Evolutionary conservation across 768 basidiomycete species (phyloP).

Genomic region (Agrocybe chaxingu): DNA sequence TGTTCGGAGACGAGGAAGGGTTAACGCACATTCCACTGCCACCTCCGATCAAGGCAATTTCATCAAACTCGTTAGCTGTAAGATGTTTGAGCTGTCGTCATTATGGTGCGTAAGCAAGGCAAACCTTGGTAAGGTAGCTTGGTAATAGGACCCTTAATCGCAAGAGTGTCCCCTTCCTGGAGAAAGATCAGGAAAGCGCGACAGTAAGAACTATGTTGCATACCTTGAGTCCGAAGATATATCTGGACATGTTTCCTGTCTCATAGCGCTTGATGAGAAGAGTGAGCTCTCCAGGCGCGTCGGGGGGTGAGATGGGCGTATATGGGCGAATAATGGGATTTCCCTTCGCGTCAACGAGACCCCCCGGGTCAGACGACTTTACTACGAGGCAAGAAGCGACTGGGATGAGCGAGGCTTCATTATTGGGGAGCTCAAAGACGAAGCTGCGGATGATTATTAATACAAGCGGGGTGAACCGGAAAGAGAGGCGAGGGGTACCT

Average conservation of each 20-base stretch:
- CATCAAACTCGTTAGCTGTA: slow-evolving; percentile 78
- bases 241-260: slow-evolving; percentile 77
- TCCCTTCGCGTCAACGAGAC: slow-evolving; percentile 70
- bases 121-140: slow-evolving; percentile 86
- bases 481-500: slow-evolving; percentile 39
- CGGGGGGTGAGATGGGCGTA: slow-evolving; percentile 83
- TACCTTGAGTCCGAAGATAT: slow-evolving; percentile 75
- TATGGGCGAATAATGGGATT: slow-evolving; percentile 90
- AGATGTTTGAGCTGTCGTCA: slow-evolving; percentile 4
- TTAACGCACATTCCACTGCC: slow-evolving; percentile 83
- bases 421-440: slow-evolving; percentile 76
- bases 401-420: slow-evolving; percentile 74
- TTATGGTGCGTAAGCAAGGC: slow-evolving; percentile 8
- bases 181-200: slow-evolving; percentile 3
- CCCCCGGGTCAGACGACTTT: slow-evolving; percentile 66
- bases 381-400: slow-evolving; percentile 78
- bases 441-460: slow-evolving; percentile 42
- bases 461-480: slow-evolving; percentile 2
- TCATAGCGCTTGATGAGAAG: slow-evolving; percentile 88
- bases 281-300: slow-evolving; percentile 69
- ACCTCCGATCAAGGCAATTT: slow-evolving; percentile 88
- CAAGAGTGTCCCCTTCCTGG: slow-evolving; percentile 71
- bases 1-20: neutral
- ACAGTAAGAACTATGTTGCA: neutral
- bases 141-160: slow-evolving; percentile 86